Evolutionary conservation across 225 moss, liverwort and hornwort genomes (phyloP), one percentile per base, ranked within the genome.

Genomic region (Lunularia cruciata): DNA sequence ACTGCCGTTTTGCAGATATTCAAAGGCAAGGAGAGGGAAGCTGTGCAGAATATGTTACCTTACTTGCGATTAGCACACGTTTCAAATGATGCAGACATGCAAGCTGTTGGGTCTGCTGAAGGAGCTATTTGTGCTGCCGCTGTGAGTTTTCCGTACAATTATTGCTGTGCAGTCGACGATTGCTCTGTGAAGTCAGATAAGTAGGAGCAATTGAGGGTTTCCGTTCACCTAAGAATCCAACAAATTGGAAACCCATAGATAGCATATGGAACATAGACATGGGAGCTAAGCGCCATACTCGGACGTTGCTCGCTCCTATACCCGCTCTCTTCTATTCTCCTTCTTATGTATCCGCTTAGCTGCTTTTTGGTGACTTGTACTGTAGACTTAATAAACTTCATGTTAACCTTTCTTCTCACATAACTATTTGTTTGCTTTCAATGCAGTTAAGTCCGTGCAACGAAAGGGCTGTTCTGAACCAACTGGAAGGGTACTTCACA

Each of bases 51-150:
- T 65, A 98, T 91, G 93, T 77, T 98, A 42, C 98, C 98, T 30
- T 98, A 98, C 70, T 77, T 98, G 74, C 90, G 91, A 47, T 86
- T 98, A 54, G 93, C 87, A 45, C 86, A 93, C 77, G 79, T 98
- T 72, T 83, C 91, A 54, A 87, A 98, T 68, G 79, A 89, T 70
- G 79, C 69, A 60, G 91, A 93, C 80, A 98, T 98, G 98, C 82
- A 88, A 77, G 88, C 84, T 34, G 98, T 93, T 42, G 83, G 83
- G 47, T 98, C 91, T 77, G 87, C 92, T 19, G 82, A 98, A 76
- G 98, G 91, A 22, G 88, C 98, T 36, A 84, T 98, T 40, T 93
- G 98, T 86, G 93, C 88, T 78, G 86, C 87, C 65, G 77, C 83
- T 86, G 60, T 61, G 30, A 60, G 69, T 57, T 39, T 30, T 40